These are phyloP conservation scores for Maudiozyma pseudohumilis DNA, from an alignment of 805 yeast genomes.

Conservation along the genomic window DNA sequence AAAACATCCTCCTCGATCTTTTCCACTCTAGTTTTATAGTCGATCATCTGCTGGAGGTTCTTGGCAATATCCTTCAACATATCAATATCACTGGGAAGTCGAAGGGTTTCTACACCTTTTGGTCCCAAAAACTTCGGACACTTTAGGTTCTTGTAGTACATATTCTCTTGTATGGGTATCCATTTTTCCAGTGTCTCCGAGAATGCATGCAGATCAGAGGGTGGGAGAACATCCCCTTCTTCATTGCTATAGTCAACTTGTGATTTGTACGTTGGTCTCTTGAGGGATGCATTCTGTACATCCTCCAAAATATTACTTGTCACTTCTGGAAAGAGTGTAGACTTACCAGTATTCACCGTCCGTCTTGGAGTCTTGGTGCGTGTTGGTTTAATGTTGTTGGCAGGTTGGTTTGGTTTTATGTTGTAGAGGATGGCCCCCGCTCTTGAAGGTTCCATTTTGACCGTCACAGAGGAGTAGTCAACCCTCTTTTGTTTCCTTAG, in stretches of 20 bases:
- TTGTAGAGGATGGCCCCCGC: not conserved
- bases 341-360: too few relatives aligned
- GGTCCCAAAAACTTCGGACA: slow-evolving; percentile 15
- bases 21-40: not conserved
- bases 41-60: slow-evolving; percentile 5
- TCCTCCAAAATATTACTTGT: too few relatives aligned
- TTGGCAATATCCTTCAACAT: slow-evolving; percentile 7
- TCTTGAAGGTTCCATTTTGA: not conserved
- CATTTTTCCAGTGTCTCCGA: slow-evolving; percentile 6
- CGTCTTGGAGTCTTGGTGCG: too few relatives aligned
- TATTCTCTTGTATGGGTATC: slow-evolving; percentile 9
- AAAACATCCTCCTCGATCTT: not conserved
- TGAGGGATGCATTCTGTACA: not conserved
- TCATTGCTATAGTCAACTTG: not conserved
- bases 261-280: slow-evolving; percentile 2
- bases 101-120: slow-evolving; percentile 12
- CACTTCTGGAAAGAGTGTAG: too few relatives aligned
- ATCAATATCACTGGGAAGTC: slow-evolving; percentile 14
- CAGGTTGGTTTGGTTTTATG: too few relatives aligned
- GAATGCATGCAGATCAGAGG: not conserved
- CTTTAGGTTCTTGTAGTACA: slow-evolving; percentile 12
- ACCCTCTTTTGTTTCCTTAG: slow-evolving; percentile 11
- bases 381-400: too few relatives aligned
- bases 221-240: not conserved
- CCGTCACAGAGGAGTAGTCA: slow-evolving; percentile 6